Evolutionary conservation across 2,329 filamentous ascomycete genomes (phyloP), one percentile per base, ranked within the genome.

Genomic region (Pseudohalonectria lignicola): DNA sequence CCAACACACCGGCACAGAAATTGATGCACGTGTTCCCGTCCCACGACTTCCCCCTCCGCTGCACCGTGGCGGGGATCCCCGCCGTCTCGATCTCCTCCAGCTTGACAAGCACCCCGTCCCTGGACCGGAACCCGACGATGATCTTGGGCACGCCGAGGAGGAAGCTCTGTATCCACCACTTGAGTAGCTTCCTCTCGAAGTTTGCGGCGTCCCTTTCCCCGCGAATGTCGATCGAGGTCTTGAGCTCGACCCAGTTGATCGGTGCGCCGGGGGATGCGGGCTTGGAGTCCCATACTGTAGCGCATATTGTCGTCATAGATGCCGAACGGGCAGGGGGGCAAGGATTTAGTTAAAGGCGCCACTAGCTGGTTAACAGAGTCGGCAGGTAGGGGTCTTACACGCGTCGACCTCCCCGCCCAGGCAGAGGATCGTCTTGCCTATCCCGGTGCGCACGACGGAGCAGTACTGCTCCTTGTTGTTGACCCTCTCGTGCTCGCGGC

Each of bases 141-240:
- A 98, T 86, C 47, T 81, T 92, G 1, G 87, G 86, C 1, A 96
- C 88, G 30, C 90, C 90, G 2, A 98, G 78, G 3, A 98, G 69
- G 53, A 94, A 98, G 0, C 85, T 94, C 58, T 96, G 92, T 12
- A 90, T 86, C 92, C 92, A 98, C 62, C 90, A 94, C 53, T 93
- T 93, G 60, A 94, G 74, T 39, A 96, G 71, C 56, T 96, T 96
- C 35, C 84, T 76, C 59, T 95, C 85, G 54, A 90, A 94, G 45
- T 78, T 82, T 16, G 80, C 60, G 52, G 77, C 69, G 50, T 92
- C 84, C 34, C 76, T 71, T 2, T 79, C 70, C 43, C 73, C 73
- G 37, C 68, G 67, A 36, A 90, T 79, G 46, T 82, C 78, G 30
- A 75, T 79, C n/a, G 78, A 76, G 1, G 92, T 98, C 57, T 98